These are phyloP conservation scores for Aspergillus biplanus DNA, from an alignment of 495 filamentous ascomycete species.

Conservation along the genomic window DNA sequence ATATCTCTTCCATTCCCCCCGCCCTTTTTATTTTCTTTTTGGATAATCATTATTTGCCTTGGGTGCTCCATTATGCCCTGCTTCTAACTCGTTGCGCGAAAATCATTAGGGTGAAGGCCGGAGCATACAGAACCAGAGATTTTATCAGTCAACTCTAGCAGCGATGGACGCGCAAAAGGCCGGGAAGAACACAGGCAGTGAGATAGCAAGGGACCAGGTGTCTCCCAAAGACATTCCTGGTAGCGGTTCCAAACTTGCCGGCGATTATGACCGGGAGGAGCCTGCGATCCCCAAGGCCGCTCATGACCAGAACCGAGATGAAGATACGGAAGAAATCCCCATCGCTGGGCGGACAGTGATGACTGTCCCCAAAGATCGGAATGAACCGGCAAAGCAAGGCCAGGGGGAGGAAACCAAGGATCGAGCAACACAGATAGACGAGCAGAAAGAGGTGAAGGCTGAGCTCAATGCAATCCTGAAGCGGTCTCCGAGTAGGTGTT, in stretches of 20 bases:
- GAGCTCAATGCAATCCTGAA: constrained; percentile 79
- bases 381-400: constrained; percentile 29
- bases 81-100: background rate
- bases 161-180: constrained; percentile 50
- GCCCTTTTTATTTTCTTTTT: background rate
- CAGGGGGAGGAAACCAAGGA: constrained; percentile 21
- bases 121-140: constrained; percentile 50
- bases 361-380: constrained; percentile 49
- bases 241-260: constrained; percentile 30
- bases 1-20: background rate
- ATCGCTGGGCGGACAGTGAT: constrained; percentile 72
- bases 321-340: constrained; percentile 49
- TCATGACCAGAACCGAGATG: background rate
- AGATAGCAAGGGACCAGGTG: constrained; percentile 40
- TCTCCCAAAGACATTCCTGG: constrained; percentile 36
- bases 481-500: constrained; percentile 71
- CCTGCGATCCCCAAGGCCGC: constrained; percentile 31
- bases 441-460: constrained; percentile 45
- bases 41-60: background rate
- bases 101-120: constrained; percentile 42
- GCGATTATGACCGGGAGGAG: constrained; percentile 56
- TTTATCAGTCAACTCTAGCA: constrained; percentile 53
- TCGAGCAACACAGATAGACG: constrained; percentile 28
- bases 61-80: background rate
- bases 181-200: constrained; percentile 29